Percentiles rank a stretch among this genome's conserved stretches.
phyloP scores from a whole-genome alignment of 345 rosid species.

The Brassica rapa region DNA sequence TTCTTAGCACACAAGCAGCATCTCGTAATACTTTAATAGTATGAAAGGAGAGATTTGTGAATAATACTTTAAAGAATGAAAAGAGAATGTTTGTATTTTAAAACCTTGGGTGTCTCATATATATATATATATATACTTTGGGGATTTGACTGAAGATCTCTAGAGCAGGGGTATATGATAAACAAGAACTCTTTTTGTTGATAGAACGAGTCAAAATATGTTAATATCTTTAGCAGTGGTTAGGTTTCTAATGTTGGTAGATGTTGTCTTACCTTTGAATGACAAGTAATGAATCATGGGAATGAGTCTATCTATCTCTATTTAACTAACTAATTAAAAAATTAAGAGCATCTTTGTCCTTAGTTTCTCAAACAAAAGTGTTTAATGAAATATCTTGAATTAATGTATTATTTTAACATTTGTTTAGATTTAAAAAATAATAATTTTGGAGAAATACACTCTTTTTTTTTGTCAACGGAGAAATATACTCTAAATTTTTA shows the following conservation, averaged over 20 bases:
- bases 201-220: not conserved
- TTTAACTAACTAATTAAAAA: not conserved
- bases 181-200: not conserved
- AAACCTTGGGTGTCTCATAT: no score
- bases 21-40: no score
- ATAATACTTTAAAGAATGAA: no score
- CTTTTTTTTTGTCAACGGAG: not conserved
- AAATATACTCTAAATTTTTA: no score
- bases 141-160: conserved; percentile 5
- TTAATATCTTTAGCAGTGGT: not conserved
- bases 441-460: not conserved
- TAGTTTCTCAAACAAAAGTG: not conserved
- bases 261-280: not conserved
- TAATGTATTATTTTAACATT: not conserved
- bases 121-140: not conserved
- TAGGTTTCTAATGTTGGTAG: not conserved
- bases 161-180: not conserved
- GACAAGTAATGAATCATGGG: not conserved
- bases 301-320: not conserved
- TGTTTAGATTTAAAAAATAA: no score
- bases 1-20: no score
- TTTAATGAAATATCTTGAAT: not conserved
- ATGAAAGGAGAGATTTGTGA: no score
- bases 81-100: no score
- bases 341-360: not conserved